Evolutionary conservation across 2,329 filamentous ascomycete species (phyloP).

Genomic region (Aciculosporium take): DNA sequence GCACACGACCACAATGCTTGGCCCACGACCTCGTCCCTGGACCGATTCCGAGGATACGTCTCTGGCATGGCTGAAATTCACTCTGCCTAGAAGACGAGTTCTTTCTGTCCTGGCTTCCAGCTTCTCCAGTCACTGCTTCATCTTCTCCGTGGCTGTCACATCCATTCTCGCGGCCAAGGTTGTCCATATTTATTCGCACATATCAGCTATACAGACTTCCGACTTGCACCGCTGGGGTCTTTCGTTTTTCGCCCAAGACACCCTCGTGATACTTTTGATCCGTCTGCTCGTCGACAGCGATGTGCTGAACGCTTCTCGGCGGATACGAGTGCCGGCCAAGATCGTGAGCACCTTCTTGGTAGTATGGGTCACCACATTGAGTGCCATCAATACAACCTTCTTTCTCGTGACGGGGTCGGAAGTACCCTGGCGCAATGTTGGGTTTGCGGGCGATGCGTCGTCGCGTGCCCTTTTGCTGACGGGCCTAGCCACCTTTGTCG

Average conservation of each 20-base stretch:
- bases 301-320: constrained; percentile 5
- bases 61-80: too few species aligned
- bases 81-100: too few species aligned
- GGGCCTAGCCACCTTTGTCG: constrained; percentile 11
- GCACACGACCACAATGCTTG: too few species aligned
- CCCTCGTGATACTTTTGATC: constrained; percentile 16
- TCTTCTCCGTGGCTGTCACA: constrained; percentile 16
- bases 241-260: constrained; percentile 21
- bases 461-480: constrained; percentile 18
- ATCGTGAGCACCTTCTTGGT: constrained; percentile 7
- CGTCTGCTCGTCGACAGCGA: constrained; percentile 16
- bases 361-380: constrained; percentile 11
- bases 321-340: too few species aligned
- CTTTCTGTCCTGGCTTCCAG: constrained; percentile 6
- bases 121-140: constrained; percentile 15
- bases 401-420: constrained; percentile 18
- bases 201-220: constrained; percentile 13
- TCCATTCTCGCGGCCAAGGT: constrained; percentile 16
- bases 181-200: constrained; percentile 17
- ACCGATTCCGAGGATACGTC: too few species aligned
- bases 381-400: constrained; percentile 14
- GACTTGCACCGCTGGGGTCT: constrained; percentile 17
- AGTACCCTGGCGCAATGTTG: constrained; percentile 22
- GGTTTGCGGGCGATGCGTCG: constrained; percentile 16
- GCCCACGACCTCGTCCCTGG: too few species aligned